Evolutionary conservation across 2,329 filamentous ascomycete species (phyloP), one percentile per base, ranked within the genome.

Genomic region (Scedosporium apiospermum): DNA sequence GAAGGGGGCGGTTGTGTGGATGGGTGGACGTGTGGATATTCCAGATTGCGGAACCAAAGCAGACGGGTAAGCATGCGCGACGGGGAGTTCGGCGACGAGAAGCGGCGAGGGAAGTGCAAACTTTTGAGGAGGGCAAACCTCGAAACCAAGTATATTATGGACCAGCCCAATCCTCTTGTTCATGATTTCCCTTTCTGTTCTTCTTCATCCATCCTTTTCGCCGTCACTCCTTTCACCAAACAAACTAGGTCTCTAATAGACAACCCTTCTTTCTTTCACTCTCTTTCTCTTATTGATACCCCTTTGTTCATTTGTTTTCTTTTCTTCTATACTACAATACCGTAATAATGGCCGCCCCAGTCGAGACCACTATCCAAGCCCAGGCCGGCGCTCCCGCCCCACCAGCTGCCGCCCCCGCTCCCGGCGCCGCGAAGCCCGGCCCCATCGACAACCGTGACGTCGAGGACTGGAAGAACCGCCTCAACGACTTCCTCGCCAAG

Each of bases 401-500:
- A 30, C 51, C 16, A 3, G 44, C 44, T 21, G 44, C 44, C 6
- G 16, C 51, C 51, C 18, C 51, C 26, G 34, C 55, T 41, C 26
- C 55, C 55, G 42, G 30, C 10, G 46, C 60, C 60, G 34, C 58
- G 38, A n/a, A 42, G 30, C 26, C 44, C 42, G 60, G 60, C 18
- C 60, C 60, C 60, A 61, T 61, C 49, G 60, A 61, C 34, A 44
- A 79, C 65, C 68, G 72, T 63, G 78, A 80, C 62, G 67, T 79
- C 44, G 71, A 76, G 46, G 71, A 78, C 62, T 80, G 78, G 78
- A 78, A 75, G 67, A 66, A 67, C 18, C 73, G 74, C 16, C 71
- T 79, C 71, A 79, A 80, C 68, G 71, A 75, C 10, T 73, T 78
- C 59, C 71, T 79, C 57, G 73, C 76, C 59, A 72, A 73, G 18